Percentiles rank a stretch among this genome's conserved stretches.
Evolutionary conservation across 2,329 filamentous ascomycete species (phyloP).

Genomic region (Aspergillus tamarii): DNA sequence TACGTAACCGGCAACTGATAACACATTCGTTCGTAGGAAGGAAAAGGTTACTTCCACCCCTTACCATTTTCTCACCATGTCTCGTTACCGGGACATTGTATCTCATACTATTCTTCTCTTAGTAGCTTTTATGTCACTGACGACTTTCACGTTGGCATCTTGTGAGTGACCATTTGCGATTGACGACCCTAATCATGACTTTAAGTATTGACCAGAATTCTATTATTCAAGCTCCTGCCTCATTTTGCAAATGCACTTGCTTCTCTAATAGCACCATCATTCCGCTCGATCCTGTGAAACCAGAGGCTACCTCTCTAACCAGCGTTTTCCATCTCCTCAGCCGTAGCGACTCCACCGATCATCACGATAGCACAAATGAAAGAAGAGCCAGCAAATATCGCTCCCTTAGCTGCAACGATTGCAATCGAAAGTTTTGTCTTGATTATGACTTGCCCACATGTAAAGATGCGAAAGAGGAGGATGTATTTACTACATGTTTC

Average conservation of each 20-base stretch:
- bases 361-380: conserved; percentile 19
- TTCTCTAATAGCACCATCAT: conserved; percentile 70
- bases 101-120: conserved; percentile 29
- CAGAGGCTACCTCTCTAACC: conserved; percentile 25
- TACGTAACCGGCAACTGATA: not conserved
- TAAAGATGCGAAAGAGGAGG: conserved; percentile 63
- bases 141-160: conserved; percentile 36
- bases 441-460: conserved; percentile 65
- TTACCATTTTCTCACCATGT: conserved; percentile 21
- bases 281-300: conserved; percentile 55
- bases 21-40: not conserved
- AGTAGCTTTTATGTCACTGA: conserved; percentile 28
- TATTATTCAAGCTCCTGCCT: conserved; percentile 48
- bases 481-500: conserved; percentile 69
- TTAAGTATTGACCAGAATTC: not conserved
- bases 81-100: conserved; percentile 16
- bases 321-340: conserved; percentile 26
- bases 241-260: conserved; percentile 74
- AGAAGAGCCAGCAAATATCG: conserved; percentile 41
- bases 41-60: not conserved
- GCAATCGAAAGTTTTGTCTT: conserved; percentile 69
- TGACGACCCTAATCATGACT: conserved; percentile 1
- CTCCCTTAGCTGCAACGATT: conserved; percentile 64
- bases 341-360: conserved; percentile 20
- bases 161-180: conserved; percentile 33